These are phyloP conservation scores for Puccinia horiana DNA, from an alignment of 1,284 basidiomycete genomes.

Conservation along the genomic window DNA sequence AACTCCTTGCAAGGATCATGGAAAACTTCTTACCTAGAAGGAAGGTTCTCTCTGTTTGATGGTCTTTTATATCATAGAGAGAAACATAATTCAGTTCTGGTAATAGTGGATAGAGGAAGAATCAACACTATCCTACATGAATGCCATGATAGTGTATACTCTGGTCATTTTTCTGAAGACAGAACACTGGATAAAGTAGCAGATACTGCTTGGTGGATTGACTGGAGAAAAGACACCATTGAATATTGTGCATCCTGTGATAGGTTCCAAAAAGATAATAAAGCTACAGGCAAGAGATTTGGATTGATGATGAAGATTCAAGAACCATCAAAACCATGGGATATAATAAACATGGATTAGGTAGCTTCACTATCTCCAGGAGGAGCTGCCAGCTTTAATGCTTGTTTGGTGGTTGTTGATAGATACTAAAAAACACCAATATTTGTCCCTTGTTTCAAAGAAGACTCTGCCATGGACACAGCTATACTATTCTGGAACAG, in stretches of 20 bases:
- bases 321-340: too few species aligned
- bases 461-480: slow-evolving; percentile 21
- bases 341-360: too few species aligned
- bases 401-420: slow-evolving; percentile 9
- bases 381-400: background rate
- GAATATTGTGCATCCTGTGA: background rate
- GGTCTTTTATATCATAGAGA: background rate
- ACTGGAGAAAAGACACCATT: background rate
- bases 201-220: slow-evolving; percentile 12
- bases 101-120: background rate
- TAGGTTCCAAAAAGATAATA: slow-evolving; percentile 7
- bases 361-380: slow-evolving; percentile 2
- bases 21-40: background rate
- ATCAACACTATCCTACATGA: background rate
- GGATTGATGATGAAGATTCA: too few species aligned
- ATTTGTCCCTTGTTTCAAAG: slow-evolving; percentile 18
- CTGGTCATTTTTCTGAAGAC: slow-evolving; percentile 2
- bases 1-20: background rate
- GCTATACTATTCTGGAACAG: slow-evolving; percentile 30
- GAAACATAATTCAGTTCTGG: background rate
- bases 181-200: background rate
- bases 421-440: background rate
- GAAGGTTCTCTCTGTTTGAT: background rate
- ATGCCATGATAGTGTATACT: slow-evolving; percentile 12
- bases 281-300: background rate